Base-by-base conservation (phyloP, 768 basidiomycete species). In the Trametes elegans region DNA sequence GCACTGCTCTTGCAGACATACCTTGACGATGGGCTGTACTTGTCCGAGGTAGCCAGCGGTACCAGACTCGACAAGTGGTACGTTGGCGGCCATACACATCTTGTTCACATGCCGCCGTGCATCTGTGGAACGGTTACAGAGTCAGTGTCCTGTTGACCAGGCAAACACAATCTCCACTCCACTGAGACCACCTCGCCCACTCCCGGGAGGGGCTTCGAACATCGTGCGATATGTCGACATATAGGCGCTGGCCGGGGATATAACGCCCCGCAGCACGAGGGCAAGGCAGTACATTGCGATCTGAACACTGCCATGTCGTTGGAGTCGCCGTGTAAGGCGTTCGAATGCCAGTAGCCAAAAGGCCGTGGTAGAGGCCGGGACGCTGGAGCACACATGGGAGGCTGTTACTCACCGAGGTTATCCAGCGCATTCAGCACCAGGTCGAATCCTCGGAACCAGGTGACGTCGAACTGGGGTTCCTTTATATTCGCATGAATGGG, bases 11-110 rank as follows among this genome's bases (percentile, higher is more conserved):
- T 8, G 34, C 10, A 21, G 21, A 7, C 69, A 49, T 53, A 91
- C 93, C 78, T 93, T 93, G 48, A 93, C 72, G 39, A 98, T 76
- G 19, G 97, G 96, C 58, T 97, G 95, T 0, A 98, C 96, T 67
- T 99, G 97, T 11, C 97, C 97, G 6, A 97, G 79, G 68, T 98
- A 99, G 0, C 97, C 97, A 5, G 93, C 93, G 2, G 97, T 98
- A 3, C 97, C 97, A 8, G 91, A 94, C 66, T 99, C 97, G 19
- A 99, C 92, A 7, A 98, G 77, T 0, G 95, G 95, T 0, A 96
- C 82, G 49, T 81, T 78, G 4, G 90, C 91, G 1, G 96, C 93
- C 78, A 97, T 89, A 69, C 97, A 98, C 87, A 99, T 94, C 67
- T 88, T 89, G 75, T 98, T 98, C 44, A 98, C 94, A 67, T 98